These are phyloP conservation scores for Gracilariopsis chorda DNA, from an alignment of 23 red algal species.

Conservation along the genomic window DNA sequence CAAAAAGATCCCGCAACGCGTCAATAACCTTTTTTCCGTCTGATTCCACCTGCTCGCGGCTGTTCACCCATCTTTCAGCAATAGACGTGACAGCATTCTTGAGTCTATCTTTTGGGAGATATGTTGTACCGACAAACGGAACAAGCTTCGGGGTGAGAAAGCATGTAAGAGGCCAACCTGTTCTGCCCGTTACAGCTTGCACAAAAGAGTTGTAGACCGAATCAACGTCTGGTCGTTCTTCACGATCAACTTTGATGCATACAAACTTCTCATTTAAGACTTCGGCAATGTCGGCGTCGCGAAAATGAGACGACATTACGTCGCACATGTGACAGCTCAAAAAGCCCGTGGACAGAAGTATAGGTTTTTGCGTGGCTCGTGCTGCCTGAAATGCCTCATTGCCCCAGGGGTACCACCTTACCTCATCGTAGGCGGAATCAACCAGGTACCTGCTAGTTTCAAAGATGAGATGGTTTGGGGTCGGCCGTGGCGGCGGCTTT, in stretches of 20 bases:
- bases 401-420: conserved; percentile 82
- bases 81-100: conserved; percentile 51
- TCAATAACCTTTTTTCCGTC: conserved; percentile 52
- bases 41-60: conserved; percentile 37
- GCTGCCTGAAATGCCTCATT: conserved; percentile 63
- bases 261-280: conserved; percentile 74
- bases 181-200: conserved; percentile 62
- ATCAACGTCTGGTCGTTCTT: conserved; percentile 87
- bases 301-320: conserved; percentile 60
- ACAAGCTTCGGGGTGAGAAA: conserved; percentile 72
- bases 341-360: conserved; percentile 78
- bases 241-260: conserved; percentile 75
- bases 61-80: conserved; percentile 65
- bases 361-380: conserved; percentile 54
- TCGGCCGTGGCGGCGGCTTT: background rate
- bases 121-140: conserved; percentile 82
- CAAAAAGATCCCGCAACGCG: conserved; percentile 50
- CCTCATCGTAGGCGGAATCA: conserved; percentile 59
- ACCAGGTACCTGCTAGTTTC: conserved; percentile 78
- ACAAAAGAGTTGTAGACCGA: conserved; percentile 79
- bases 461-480: conserved; percentile 39
- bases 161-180: conserved; percentile 80
- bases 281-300: conserved; percentile 54
- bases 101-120: conserved; percentile 73
- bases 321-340: conserved; percentile 81